Base-by-base conservation (phyloP, 2,329 filamentous ascomycete genomes). In the Calcarisporium arbuscula region DNA sequence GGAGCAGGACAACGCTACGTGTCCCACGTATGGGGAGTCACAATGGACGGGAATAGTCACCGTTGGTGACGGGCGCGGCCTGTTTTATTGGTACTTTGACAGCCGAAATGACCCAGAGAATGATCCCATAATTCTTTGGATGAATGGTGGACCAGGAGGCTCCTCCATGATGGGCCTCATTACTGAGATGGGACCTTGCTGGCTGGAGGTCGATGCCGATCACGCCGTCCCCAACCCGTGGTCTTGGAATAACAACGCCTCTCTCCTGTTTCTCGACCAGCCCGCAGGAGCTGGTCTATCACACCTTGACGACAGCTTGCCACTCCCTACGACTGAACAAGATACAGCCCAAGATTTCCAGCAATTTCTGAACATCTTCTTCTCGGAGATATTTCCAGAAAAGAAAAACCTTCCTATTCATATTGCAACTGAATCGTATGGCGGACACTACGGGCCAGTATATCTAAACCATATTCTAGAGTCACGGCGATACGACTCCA, bases 131-230 rank as follows among this genome's bases (percentile, higher is more conserved):
- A 71, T 70, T 3, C 68, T 77, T 46, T 78, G 69, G 69, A 56
- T 78, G 35, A 76, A 74, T 50, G 74, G 74, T 22, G 74, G 74
- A 3, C 74, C 74, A 4, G 74, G 74, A 7, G 61, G 59, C 25
- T 72, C 67, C 42, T 72, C 67, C 26, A 68, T 77, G 64, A 57
- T 70, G 30, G 54, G 72, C 59, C 8, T 59, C 67, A 37, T 77
- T 67, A 51, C 60, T 53, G 36, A 73, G 71, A 55, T 61, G 59
- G 74, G 74, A 7, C 62, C 59, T 28, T 80, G 75, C 48, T 57
- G 60, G 19, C 59, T 80, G 27, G 67, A 70, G 25, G 51, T 57
- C 17, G 67, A 74, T 25, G 69, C 65, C 28, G 70, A 72, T 48
- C 57, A 57, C 7, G 67, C 64, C 1, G 52, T 52, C n/a, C 41